These are phyloP conservation scores for Staphylotrichum longicolle DNA, from an alignment of 495 filamentous ascomycete species.

Conservation along the genomic window DNA sequence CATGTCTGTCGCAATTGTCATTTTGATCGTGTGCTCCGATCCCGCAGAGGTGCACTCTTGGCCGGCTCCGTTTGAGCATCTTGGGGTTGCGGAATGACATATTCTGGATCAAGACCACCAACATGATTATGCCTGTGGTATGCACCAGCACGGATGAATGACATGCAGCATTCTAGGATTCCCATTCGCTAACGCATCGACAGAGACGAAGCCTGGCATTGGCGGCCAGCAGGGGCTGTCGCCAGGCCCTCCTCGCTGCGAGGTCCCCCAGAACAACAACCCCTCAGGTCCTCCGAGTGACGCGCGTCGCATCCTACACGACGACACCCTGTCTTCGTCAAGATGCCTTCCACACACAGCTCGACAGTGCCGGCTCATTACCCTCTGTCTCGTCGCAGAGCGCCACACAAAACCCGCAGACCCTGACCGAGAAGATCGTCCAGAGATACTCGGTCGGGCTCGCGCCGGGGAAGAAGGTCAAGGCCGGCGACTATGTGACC, in stretches of 20 bases:
- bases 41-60: background rate
- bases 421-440: conserved; percentile 89
- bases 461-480: conserved; percentile 65
- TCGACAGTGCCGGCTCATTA: conserved; percentile 22
- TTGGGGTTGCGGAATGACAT: background rate
- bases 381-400: conserved; percentile 11
- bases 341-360: conserved; percentile 32
- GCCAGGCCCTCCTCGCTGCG: conserved; percentile 21
- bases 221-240: conserved; percentile 28
- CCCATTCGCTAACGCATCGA: background rate
- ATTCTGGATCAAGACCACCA: conserved; percentile 20
- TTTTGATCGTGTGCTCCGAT: conserved; percentile 12
- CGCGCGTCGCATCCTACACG: conserved; percentile 26
- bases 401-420: conserved; percentile 55
- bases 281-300: background rate
- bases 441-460: conserved; percentile 74
- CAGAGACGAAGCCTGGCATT: conserved; percentile 35
- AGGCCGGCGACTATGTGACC: conserved; percentile 73
- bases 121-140: conserved; percentile 29
- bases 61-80: background rate
- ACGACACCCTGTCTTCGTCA: conserved; percentile 28
- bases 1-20: conserved; percentile 13
- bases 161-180: background rate
- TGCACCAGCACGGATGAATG: background rate
- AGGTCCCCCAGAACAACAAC: conserved; percentile 13